phyloP scores from a whole-genome alignment of 2,329 filamentous ascomycete genomes.

The Fusarium torulosum region DNA sequence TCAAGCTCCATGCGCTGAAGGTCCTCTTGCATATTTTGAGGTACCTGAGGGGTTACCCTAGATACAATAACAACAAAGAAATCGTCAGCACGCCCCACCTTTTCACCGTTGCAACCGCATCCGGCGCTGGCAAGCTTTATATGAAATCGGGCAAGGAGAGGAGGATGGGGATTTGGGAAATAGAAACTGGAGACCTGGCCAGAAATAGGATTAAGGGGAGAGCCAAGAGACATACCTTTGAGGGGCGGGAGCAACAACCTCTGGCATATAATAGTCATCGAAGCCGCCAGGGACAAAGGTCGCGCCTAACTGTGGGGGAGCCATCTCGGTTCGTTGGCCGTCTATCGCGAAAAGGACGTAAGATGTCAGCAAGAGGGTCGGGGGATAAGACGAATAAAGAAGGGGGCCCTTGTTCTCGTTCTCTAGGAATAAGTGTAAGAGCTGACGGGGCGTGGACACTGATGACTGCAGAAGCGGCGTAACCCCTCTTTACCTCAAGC shows the following conservation, averaged over 20 bases:
- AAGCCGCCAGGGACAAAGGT: conserved; percentile 70
- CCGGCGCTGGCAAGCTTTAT: conserved; percentile 42
- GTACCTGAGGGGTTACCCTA: conserved; percentile 94
- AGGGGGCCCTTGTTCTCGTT: conserved; percentile 44
- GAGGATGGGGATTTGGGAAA: conserved; percentile 39
- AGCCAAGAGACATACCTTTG: conserved; percentile 63
- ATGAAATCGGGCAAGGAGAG: conserved; percentile 29
- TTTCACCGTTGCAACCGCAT: conserved; percentile 48
- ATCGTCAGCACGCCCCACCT: conserved; percentile 56
- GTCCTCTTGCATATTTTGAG: conserved; percentile 95
- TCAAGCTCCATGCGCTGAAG: conserved; percentile 91
- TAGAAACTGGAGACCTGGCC: conserved; percentile 33
- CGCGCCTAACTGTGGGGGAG: conserved; percentile 59
- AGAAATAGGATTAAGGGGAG: conserved; percentile 34
- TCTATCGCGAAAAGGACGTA: conserved; percentile 49
- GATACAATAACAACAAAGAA: conserved; percentile 51
- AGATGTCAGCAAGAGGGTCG: conserved; percentile 50
- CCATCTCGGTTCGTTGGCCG: conserved; percentile 46
- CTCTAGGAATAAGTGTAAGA: conserved; percentile 42
- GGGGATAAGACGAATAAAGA: conserved; percentile 46
- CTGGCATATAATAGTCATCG: conserved; percentile 72
- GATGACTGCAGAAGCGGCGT: conserved; percentile 47
- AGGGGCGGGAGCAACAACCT: conserved; percentile 68
- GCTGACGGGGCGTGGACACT: conserved; percentile 45
- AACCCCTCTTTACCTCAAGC: conserved; percentile 44